Evolutionary conservation across 371 early-diverging fungal genomes (phyloP).

Genomic region (Dentiscutata heterogama): DNA sequence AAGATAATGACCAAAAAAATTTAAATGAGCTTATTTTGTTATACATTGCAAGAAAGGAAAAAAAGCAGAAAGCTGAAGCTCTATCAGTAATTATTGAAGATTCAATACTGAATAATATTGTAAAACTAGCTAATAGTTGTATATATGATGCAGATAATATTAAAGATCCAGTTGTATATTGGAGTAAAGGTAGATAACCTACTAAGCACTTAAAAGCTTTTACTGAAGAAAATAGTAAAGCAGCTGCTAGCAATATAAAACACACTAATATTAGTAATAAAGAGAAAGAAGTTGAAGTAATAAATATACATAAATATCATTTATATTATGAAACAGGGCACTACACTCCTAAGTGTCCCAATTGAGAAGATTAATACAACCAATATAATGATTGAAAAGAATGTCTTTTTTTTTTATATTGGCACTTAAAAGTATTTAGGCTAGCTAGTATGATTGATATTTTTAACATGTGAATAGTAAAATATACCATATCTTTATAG

Average conservation of each 20-base stretch:
- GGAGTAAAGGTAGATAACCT: background rate
- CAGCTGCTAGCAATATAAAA: background rate
- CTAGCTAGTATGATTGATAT: too few species aligned
- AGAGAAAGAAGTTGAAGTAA: background rate
- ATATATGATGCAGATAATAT: background rate
- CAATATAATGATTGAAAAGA: too few species aligned
- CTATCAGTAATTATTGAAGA: background rate
- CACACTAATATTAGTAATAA: background rate
- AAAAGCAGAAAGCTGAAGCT: background rate
- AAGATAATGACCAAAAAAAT: constrained; percentile 4
- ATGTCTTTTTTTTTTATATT: too few species aligned
- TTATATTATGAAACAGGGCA: background rate
- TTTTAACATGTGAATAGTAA: too few species aligned
- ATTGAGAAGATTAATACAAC: background rate
- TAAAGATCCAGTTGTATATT: background rate
- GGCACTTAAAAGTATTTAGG: too few species aligned
- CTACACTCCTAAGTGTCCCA: background rate
- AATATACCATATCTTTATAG: too few species aligned
- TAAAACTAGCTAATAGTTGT: background rate
- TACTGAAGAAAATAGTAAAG: background rate
- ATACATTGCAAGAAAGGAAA: background rate
- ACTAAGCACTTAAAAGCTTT: background rate
- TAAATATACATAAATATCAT: background rate
- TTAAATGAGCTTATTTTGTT: background rate
- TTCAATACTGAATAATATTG: background rate